Conservation (phyloP, 768 basidiomycete genomes). For the Suillus alpinus region DNA sequence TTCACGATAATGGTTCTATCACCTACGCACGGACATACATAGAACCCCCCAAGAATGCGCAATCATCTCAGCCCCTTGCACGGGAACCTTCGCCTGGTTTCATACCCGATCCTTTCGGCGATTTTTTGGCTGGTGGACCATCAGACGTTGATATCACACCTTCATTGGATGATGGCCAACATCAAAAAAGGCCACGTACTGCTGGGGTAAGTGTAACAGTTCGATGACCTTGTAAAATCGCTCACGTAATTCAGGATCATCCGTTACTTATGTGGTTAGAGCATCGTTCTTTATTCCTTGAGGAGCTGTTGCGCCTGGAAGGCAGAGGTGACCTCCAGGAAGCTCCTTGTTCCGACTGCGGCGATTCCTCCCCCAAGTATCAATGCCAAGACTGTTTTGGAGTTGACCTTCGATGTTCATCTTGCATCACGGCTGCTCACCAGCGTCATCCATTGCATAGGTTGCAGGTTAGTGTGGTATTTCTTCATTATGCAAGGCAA, state of each 20-base stretch:
- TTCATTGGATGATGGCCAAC: too few relatives aligned
- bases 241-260: conserved; percentile 15
- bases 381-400: conserved; percentile 5
- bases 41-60: too few relatives aligned
- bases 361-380: background rate
- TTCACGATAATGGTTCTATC: too few relatives aligned
- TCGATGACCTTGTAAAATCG: conserved; percentile 24
- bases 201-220: too few relatives aligned
- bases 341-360: background rate
- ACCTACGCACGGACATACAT: too few relatives aligned
- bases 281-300: background rate
- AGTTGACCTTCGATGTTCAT: background rate
- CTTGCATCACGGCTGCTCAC: background rate
- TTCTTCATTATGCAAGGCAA: too few relatives aligned
- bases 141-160: too few relatives aligned
- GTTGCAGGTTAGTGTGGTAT: conserved; percentile 3
- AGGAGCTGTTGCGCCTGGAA: conserved; percentile 9
- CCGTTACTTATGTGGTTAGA: conserved; percentile 3
- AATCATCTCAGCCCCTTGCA: too few relatives aligned
- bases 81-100: too few relatives aligned
- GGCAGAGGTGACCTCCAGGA: background rate
- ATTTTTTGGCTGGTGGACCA: too few relatives aligned
- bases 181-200: too few relatives aligned
- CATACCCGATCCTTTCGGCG: too few relatives aligned
- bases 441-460: conserved; percentile 1